Base-by-base conservation (phyloP, 2,329 filamentous ascomycete species). In the Cyanodermella asteris region DNA sequence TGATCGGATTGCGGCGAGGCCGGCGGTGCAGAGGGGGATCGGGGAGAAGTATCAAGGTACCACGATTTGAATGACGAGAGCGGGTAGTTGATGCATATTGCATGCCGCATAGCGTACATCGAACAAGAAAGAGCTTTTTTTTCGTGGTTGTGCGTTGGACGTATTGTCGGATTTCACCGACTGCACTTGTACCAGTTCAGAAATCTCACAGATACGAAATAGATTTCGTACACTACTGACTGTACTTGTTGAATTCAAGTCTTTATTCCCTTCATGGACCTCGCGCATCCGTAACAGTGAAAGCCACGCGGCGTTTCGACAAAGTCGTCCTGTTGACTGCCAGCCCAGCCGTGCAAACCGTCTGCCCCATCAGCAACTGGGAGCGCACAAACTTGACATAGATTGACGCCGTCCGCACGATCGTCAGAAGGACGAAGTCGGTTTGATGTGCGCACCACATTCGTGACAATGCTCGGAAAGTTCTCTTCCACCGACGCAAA, bases 401-500 rank as follows among this genome's bases (percentile, higher is more conserved):
- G 37, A 13, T 36, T 36, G 9, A 40, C 42, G 22, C 34, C 42
- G 12, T 38, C 40, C 6, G 43, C 45, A 2, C 33, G 35, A 23
- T 37, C 37, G 13, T 51, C 37, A 1, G 53, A 43, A 14, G 64
- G 50, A 22, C 69, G 56, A 20, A 94, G 58, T 49, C 90, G 91
- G 25, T 69, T 72, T n/a, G 76, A 72, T 17, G 84, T 97, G 33
- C 80, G 68, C 5, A 93, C 84, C 7, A 97, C 87, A 44, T 97
- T 97, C 16, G 82, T 74, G 36, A 97, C 82, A 28, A 94, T 80
- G 28, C 76, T 78, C 3, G 82, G 77, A 41, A 90, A 93, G 30
- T 73, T 74, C 35, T 68, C 65, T 43, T 91, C 82, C 10, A 91
- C 78, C 20, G 69, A 72, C 35, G 68, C 65, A 40, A 97, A 91